Base-by-base conservation (phyloP, 352 stramenopile genomes). In the Pythium utonaiense region DNA sequence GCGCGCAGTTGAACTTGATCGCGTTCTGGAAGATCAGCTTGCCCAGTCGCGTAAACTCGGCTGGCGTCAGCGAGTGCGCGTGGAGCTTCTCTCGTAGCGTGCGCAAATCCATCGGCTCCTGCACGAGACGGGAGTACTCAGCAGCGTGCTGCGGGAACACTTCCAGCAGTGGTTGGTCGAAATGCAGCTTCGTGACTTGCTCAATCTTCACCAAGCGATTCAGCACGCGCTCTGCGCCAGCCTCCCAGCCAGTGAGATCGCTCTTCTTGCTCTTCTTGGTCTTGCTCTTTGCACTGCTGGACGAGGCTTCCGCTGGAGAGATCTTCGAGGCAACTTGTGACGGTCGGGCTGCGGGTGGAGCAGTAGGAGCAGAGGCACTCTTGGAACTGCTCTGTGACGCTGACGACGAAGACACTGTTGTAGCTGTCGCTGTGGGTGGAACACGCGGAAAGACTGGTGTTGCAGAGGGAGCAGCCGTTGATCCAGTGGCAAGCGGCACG, bases 11-110 rank as follows among this genome's bases (percentile, higher is more conserved):
- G 65, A 95, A 95, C 50, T 64, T 76, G 51, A 88, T 75, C n/a
- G 86, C 86, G 28, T 95, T 95, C 58, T 88, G 70, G 64, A 93
- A 93, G 24, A 91, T 89, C 7, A 91, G 57, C 0, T 77, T 73
- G 4, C 86, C 86, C 38, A 86, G 84, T n/a, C 80, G 79, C 17
- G 88, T 56, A 49, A 95, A 95, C 27, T 89, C 83, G 2, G 24
- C 19, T 6, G 66, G 60, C 0, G 59, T 69, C 21, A 95, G 57
- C 27, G 62, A 40, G 58, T 95, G 85, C 5, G 59, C 57, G 44
- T 84, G 71, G 8, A 95, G 69, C 42, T 83, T 74, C 42, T 89
- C 74, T 2, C 82, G 73, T 30, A 95, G 68, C 28, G 86, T 93
- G 2, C 80, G 77, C 28, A 95, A 52, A 47, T 95, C 86, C 80